Evolutionary conservation across 257 asterid genomes (phyloP), one percentile per base, ranked within the genome.

Genomic region (Solanum sparsipilum): DNA sequence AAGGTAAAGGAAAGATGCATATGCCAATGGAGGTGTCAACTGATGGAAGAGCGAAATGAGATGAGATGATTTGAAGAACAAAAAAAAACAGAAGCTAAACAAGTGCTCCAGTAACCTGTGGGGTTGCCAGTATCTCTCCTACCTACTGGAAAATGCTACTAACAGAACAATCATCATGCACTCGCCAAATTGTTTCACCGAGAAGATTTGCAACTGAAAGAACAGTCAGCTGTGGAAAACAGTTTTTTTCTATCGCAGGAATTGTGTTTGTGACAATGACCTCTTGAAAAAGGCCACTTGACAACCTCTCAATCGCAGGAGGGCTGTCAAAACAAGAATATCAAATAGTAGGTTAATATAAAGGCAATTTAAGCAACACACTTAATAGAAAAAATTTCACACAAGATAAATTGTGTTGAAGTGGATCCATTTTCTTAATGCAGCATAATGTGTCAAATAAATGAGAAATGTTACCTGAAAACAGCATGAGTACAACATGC

Each of bases 151-250:
- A 96, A 86, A 96, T 96, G 97, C 98, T 97, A 88, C 99, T 97
- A 88, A 97, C 98, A 5, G 99, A 95, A 90, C 93, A 93, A 91
- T 97, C 99, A 82, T 94, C 99, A 16, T 97, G 98, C 48, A 97
- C 95, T 35, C 99, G 95, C 99, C 98, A 97, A 65, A 97, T 96
- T 67, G 99, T 97, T 89, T 97, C 99, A 36, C 98, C 99, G 91
- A 97, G 87, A 70, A 97, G 94, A 86, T 95, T 97, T 87, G 99
- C 98, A 25, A 96, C 98, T 10, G 99, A 96, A 41, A 97, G 95
- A 86, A 97, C 97, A 1, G 98, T 97, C 78, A 97, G 73, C 76
- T 97, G 95, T 4, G 98, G 98, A 90, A 97, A 97, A 86, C 91
- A 92, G 91, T 94, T 95, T 90, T 93, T 91, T 92, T 96, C 98